Conservation (phyloP, 2,329 filamentous ascomycete genomes). For the Sporothrix dimorphospora region DNA sequence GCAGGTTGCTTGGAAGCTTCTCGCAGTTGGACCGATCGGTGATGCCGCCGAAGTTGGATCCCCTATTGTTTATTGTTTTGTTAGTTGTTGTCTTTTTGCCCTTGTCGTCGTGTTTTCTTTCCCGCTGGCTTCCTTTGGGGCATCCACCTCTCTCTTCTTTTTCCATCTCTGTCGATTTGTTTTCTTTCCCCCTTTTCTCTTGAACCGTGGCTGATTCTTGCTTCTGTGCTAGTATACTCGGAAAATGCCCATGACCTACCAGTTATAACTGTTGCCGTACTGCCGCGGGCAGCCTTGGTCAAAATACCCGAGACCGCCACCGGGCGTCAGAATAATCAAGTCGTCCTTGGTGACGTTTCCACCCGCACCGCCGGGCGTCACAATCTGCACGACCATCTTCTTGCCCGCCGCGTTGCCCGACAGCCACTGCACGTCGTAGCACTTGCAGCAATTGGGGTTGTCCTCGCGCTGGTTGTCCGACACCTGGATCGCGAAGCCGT, state of each 20-base stretch:
- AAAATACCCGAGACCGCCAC: background rate
- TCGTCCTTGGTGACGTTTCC: background rate
- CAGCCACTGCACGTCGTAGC: constrained; percentile 35
- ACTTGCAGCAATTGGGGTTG: constrained; percentile 37
- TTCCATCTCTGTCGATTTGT: background rate
- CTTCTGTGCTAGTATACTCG: background rate
- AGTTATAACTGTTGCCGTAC: background rate
- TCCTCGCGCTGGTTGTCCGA: constrained; percentile 32
- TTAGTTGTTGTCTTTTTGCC: background rate
- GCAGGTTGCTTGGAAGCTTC: constrained; percentile 11
- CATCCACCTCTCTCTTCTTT: background rate
- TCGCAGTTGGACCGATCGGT: background rate
- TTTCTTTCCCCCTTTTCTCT: background rate
- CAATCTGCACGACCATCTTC: constrained; percentile 29
- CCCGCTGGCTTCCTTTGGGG: background rate
- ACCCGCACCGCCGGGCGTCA: background rate
- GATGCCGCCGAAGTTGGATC: background rate
- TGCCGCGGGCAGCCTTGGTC: background rate
- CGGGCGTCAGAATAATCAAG: background rate
- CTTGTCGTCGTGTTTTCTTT: background rate
- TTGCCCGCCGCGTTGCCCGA: constrained; percentile 34
- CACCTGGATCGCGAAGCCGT: constrained; percentile 35
- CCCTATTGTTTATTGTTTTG: background rate
- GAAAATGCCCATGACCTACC: background rate
- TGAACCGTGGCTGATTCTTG: background rate